Evolutionary conservation across 2,329 filamentous ascomycete genomes (phyloP), one percentile per base, ranked within the genome.

Genomic region (Leptosphaerulina australis): DNA sequence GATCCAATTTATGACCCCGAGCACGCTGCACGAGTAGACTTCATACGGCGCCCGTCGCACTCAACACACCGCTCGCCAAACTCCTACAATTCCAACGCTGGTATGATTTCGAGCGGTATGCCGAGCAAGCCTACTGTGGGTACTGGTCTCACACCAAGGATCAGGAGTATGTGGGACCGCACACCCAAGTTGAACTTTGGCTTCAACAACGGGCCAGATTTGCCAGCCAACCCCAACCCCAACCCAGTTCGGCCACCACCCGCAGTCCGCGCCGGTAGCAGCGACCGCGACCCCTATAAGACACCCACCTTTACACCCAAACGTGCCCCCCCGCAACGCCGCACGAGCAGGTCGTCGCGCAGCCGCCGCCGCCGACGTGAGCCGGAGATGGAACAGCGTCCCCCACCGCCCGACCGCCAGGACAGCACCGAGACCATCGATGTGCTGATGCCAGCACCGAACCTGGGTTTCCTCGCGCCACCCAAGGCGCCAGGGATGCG

Each of bases 361-460:
- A 47, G 43, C 17, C 49, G 36, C 15, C 43, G 31, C 10, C 37
- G 38, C 17, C 49, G n/a, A n/a, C n/a, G 44, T 12, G 43, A 52
- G 12, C 49, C 49, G 4, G 43, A 53, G 34, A 47, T 47, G 49
- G 34, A 37, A 3, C 45, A 52, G 22, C 28, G 36, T 2, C 50
- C 57, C 2, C 50, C 54, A 4, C 26, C 49, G 4, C 44, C 54
- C 8, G 47, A 55, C 8, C 58, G 73, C 18, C 69, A 56, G 22
- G 69, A 59, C 11, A 76, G 73, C 47, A 70, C 70, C 25, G 76
- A 78, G 43, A 78, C 76, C 0, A 77, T 78, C 28, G 71, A 76
- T 43, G 72, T 77, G 17, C 53, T 74, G n/a, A 74, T 74, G 72
- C 71, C 69, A 4, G 63, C 69, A n/a, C 66, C 65, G 4, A 46